Base-by-base conservation (phyloP, 2,329 filamentous ascomycete species). In the Xylariaceae sp. region DNA sequence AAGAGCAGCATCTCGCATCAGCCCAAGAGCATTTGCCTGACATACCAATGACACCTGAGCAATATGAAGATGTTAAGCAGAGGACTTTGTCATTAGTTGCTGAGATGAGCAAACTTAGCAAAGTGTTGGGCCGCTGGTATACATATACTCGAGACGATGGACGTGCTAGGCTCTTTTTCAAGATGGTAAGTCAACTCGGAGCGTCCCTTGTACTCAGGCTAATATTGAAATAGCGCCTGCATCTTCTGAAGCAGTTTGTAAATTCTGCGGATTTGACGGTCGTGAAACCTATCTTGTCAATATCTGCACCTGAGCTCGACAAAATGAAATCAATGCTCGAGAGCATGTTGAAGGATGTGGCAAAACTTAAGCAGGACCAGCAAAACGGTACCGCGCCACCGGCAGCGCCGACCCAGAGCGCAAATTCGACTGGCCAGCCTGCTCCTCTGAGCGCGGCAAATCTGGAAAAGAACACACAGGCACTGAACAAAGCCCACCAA, bases 151-250 rank as follows among this genome's bases (percentile, higher is more conserved):
- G 66, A 14, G 77, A 82, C 49, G 77, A 82, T 47, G 59, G 56
- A 11, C 72, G 77, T 35, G 74, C 76, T 5, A 74, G 68, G 55
- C 70, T 73, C 66, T 81, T 79, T 54, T 79, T 81, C 67, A 72
- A 71, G 58, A 71, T 70, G 53, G 77, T 81, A 68, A 70, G 77
- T 71, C 42, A 17, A 36, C 27, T 35, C 4, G 22, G 12, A 18
- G 22, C 32, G 14, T 43, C 1, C 45, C 18, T 46, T n/a, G 30
- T 19, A 39, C n/a, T 33, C 38, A 19, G 35, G 18, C 70, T 76
- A 63, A 76, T 61, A 36, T 50, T 3, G 17, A 32, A 38, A 38
- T 58, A 84, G 80, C 77, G 80, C 51, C 65, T 72, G 27, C 77
- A 77, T 11, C 68, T 84, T 31, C 57, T 72, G 1, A 73, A 71